Evolutionary conservation across 177 flowering plant species (phyloP), one percentile per base, ranked within the genome.

Genomic region (Tripterygium wilfordii): DNA sequence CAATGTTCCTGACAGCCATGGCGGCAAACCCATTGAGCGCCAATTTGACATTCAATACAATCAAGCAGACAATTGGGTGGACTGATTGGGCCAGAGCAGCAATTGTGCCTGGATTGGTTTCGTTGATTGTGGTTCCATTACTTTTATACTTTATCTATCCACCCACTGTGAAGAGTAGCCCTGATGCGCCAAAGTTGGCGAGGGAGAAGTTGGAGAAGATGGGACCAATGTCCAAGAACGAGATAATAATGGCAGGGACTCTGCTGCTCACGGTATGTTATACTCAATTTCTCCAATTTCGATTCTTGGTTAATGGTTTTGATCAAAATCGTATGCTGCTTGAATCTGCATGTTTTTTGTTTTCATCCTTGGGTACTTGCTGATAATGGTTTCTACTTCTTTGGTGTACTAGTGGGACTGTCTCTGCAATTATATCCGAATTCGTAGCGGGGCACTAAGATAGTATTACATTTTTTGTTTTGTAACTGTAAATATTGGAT

Each of bases 1-100:
- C 98, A 0, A 88, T 91, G 96, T 91, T 91, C 42, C 58, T 91
- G 64, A 91, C 98, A 10, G 98, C 88, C 0, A 88, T 88, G 96
- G 98, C 98, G 5, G 96, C 96, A 1, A 91, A 91, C 60, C 98
- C 96, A 0, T 58, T 91, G 75, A 80, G 90, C 48, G 96, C 92
- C 0, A 91, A 64, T 53, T 64, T 91, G 43, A 77, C 98, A 0
- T 46, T 46, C 7, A 74, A 70, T 21, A 69, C 92, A 0, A 85
- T 88, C 1, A 57, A 71, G 48, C 71, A 78, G 75, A 70, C 86
- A 0, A 79, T 88, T 52, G 85, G 90, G 26, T 91, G 98, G 98
- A 85, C 82, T 12, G 83, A 75, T 76, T 91, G 96, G 98, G 96
- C 96, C 12, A 82, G 68, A 62, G 98, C 90, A 0, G 96, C 95